Base-by-base conservation (phyloP, 1,284 basidiomycete species). In the Chiua sp. region DNA sequence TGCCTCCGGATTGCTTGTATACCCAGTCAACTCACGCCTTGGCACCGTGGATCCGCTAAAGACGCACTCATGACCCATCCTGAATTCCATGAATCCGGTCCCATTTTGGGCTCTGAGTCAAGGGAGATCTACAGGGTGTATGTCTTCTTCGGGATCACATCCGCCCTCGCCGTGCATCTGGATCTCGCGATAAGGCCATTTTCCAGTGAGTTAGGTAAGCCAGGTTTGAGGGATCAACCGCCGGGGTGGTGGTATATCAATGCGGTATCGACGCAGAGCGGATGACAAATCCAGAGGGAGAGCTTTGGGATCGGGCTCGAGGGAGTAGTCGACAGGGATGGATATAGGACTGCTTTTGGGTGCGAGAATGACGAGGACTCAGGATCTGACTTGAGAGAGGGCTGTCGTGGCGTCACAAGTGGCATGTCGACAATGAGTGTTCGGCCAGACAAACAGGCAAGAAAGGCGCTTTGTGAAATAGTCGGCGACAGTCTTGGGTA, bases 101-200 rank as follows among this genome's bases (percentile, higher is more conserved):
- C 89, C 93, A 63, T 89, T 81, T 49, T 86, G 82, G 22, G 97
- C 71, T 75, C 98, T 98, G 72, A 90, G 87, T 70, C 83, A 83
- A 23, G 98, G 73, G 26, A 98, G 78, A 59, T 96, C 94, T 66
- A 68, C 94, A 96, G 11, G 0, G 95, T 91, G 15, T 87, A 80
- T 0, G 96, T 98, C 96, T 72, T 98, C 95, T 68, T 93, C 91
- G 2, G 94, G 93, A 68, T 97, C 92, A 73, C 98, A 95, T 1
- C 96, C 96, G 1, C 88, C 87, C 37, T 87, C 87, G 0, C 87
- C 88, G 0, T 82, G 78, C 0, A 82, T 85, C 75, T 98, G 96
- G 53, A 98, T 98, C 64, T 93, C 91, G 52, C 88, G 84, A 8
- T 84, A 85, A 56, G 93, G 88, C 93, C 94, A 97, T 72, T 93